Evolutionary conservation across 768 basidiomycete species (phyloP), one percentile per base, ranked within the genome.

Genomic region (Mycena sanguinolenta): DNA sequence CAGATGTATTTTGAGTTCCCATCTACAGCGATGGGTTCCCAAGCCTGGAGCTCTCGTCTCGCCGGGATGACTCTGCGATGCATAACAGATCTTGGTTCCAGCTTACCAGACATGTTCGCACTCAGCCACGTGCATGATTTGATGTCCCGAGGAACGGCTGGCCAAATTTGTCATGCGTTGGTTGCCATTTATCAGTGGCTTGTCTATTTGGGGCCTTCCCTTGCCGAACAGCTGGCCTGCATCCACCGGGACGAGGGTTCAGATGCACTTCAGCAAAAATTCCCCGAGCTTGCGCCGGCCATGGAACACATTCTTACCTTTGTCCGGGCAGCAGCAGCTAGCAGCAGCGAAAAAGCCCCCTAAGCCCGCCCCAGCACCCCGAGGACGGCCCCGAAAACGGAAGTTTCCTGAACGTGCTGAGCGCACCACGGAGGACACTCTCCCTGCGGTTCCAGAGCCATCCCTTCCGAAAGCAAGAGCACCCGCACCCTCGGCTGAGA

Each of bases 1-100:
- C 53, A 50, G 36, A 62, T 68, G 59, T 57, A 63, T 27, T 68
- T 68, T 38, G 61, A 32, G 25, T 44, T 63, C 1, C 54, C 67
- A 32, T 3, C 39, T 1, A 25, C 17, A 3, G 27, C 16, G 2
- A 5, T 27, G 53, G 7, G 60, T 21, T 32, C 21, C 32, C 3
- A n/a, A 23, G 12, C 42, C 16, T 68, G 67, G 67, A 36, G 60
- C 2, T 5, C 39, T 2, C 53, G 34, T 6, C 44, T 68, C 0
- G 67, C 67, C 0, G 25, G 23, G 0, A 28, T 68, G 5, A 68
- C 67, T 0, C 19, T 68, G 17, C 21, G 6, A 0, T 63, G 67
- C 36, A 63, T 68, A 4, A 16, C 53, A 5, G 55, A 68, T 23
- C n/a, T 63, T 1, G 60, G 67, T 2, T 17, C 34, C 0, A 53